phyloP scores from a whole-genome alignment of 179 eudicot genomes.

The Monotropa hypopitys region DNA sequence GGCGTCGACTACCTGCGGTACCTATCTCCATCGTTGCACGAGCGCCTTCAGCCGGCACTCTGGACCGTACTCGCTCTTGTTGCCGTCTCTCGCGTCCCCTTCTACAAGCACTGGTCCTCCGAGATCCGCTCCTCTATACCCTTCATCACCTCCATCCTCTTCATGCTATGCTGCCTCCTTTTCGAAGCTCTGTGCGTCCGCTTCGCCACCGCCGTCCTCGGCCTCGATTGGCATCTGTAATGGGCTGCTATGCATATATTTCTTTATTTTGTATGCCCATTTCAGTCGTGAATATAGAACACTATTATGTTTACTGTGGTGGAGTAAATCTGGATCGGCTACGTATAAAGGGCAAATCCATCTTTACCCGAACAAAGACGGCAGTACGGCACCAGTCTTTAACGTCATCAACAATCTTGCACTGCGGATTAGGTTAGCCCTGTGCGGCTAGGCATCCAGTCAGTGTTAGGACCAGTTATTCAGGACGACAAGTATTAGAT shows the following conservation, averaged over 20 bases:
- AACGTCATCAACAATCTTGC: no score
- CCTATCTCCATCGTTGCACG: conserved; percentile 64
- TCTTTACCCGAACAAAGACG: no score
- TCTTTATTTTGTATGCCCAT: not conserved
- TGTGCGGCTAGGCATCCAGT: no score
- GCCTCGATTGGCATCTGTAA: conserved; percentile 91
- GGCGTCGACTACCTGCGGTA: conserved; percentile 68
- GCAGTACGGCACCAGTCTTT: no score
- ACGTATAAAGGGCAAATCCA: no score
- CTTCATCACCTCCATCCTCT: conserved; percentile 50
- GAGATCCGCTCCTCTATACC: conserved; percentile 71
- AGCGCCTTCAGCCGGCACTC: conserved; percentile 57
- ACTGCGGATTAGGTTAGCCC: no score
- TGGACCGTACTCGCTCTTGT: conserved; percentile 48
- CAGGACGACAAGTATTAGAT: no score
- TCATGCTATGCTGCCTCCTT: conserved; percentile 54
- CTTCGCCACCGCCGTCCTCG: conserved; percentile 78
- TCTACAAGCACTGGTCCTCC: conserved; percentile 71
- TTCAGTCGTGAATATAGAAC: not conserved
- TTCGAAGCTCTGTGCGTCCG: conserved; percentile 75
- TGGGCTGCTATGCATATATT: not conserved
- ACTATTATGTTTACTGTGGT: no score
- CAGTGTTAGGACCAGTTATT: no score
- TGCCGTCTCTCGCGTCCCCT: conserved; percentile 50
- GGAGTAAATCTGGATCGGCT: no score